Conservation (phyloP, 805 yeast species). For the Schwanniomyces pseudopolymorphus region DNA sequence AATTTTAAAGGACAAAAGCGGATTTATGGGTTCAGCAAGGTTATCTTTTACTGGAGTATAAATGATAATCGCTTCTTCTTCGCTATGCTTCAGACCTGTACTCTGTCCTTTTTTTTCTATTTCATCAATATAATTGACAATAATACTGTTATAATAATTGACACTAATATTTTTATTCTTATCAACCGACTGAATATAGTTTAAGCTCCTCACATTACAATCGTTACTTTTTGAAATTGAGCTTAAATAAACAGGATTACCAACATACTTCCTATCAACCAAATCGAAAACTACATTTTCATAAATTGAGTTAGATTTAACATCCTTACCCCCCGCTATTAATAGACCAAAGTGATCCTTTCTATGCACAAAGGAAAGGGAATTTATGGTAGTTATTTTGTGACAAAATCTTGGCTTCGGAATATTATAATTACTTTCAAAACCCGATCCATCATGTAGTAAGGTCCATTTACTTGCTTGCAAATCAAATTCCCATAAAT, state of each 20-base stretch:
- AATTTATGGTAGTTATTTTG: slow-evolving; percentile 42
- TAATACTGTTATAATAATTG: slow-evolving; percentile 32
- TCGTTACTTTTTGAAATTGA: slow-evolving; percentile 5
- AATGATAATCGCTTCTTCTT: slow-evolving; percentile 29
- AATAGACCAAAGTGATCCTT: slow-evolving; percentile 48
- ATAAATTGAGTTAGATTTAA: slow-evolving; percentile 27
- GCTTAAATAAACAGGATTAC: slow-evolving; percentile 15
- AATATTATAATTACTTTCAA: slow-evolving; percentile 11
- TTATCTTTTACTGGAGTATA: slow-evolving; percentile 28
- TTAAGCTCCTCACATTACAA: slow-evolving; percentile 11
- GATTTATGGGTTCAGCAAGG: slow-evolving; percentile 19
- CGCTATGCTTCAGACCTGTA: neutral
- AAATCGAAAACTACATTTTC: slow-evolving; percentile 46
- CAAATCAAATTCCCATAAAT: slow-evolving; percentile 67
- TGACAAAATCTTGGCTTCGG: slow-evolving; percentile 53
- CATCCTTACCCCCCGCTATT: slow-evolving; percentile 54
- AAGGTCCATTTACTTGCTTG: slow-evolving; percentile 54
- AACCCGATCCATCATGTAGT: slow-evolving; percentile 37
- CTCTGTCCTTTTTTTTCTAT: slow-evolving; percentile 1
- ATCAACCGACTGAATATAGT: slow-evolving; percentile 12
- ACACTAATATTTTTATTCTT: slow-evolving; percentile 21
- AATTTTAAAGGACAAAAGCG: slow-evolving; percentile 33
- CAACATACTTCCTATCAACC: slow-evolving; percentile 35
- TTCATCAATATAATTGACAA: slow-evolving; percentile 24
- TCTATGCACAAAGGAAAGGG: slow-evolving; percentile 34